Evolutionary conservation across 805 yeast species (phyloP), one percentile per base, ranked within the genome.

Genomic region (Saturnispora zaruensis): DNA sequence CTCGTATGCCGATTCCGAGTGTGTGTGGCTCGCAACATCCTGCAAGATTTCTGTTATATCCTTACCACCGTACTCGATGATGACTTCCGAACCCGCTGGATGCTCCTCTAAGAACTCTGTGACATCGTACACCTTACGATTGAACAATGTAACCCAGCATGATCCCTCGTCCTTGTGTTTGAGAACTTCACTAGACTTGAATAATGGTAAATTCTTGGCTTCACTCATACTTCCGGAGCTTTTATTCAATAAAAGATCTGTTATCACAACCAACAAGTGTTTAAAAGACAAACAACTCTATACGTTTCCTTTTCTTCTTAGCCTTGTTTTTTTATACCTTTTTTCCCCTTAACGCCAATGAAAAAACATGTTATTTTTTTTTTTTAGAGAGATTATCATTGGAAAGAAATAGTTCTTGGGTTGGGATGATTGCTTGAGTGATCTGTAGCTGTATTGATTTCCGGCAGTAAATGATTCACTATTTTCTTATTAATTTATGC

Each of bases 1-100:
- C 55, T 88, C 96, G 64, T 89, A 89, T 2, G 96, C 93, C 34
- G 84, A 68, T 58, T 87, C 95, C 2, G 93, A 82, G 67, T 91
- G 96, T 46, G 76, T 79, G 64, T 90, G 96, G 34, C 82, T 73
- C 5, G 64, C 65, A 14, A 70, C 68, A 61, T 90, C 96, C 6
- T 82, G 80, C 76, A 91, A 77, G 44, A 88, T 81, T 48, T 78
- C 78, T 8, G 96, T 87, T 47, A 78, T 64, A 55, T 79, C 84
- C 55, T 75, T 71, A 21, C 84, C 87, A 34, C 78, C 81, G 56
- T 76, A 76, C 3, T 76, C 79, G 48, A 76, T 52, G 44, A 81
- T 73, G n/a, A 79, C 55, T 51, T 79, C 83, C 5, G 68, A 71
- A 24, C 87, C 87, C 28, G 77, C 87, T 1, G 87, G 87, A 64